A percentile compares a stretch with the other conserved stretches of the same genome.
Evolutionary conservation across 73 alveolate species (phyloP).

Genomic region (Paramecium pentaurelia): DNA sequence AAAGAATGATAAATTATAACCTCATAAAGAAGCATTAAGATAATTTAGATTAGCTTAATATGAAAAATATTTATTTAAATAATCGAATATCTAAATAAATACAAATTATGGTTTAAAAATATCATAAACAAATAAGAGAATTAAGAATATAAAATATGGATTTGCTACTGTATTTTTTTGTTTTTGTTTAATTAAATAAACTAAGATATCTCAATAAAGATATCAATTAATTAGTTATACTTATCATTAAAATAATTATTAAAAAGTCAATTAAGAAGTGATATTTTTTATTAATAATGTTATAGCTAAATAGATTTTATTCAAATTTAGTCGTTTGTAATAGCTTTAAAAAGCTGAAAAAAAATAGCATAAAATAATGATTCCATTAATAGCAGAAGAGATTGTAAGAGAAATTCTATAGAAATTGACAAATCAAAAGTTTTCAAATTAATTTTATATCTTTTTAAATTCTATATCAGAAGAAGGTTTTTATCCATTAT

Average conservation of each 20-base stretch:
- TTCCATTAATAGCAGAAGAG: slow-evolving; percentile 16
- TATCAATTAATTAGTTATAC: background rate
- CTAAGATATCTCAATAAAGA: background rate
- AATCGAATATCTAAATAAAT: background rate
- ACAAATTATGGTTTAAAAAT: background rate
- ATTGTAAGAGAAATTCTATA: slow-evolving; percentile 6
- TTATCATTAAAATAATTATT: background rate
- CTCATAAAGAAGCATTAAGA: background rate
- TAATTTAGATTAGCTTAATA: background rate
- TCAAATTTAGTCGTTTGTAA: background rate
- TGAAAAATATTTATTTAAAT: slow-evolving; percentile 11
- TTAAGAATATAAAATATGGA: background rate
- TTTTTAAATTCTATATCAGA: background rate
- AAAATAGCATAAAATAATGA: background rate
- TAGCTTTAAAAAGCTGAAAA: background rate
- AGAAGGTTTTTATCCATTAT: slow-evolving; percentile 32
- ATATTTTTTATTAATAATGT: slow-evolving; percentile 28
- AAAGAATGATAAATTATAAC: background rate
- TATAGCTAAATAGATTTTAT: background rate
- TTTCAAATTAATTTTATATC: slow-evolving; percentile 19
- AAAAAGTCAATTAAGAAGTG: background rate
- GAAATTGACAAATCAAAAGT: background rate
- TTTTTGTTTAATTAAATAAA: background rate
- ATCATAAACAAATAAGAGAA: background rate
- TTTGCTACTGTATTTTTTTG: background rate